Evolutionary conservation across 176 grass and related monocot species (phyloP).

Genomic region (Elymus sibiricus): DNA sequence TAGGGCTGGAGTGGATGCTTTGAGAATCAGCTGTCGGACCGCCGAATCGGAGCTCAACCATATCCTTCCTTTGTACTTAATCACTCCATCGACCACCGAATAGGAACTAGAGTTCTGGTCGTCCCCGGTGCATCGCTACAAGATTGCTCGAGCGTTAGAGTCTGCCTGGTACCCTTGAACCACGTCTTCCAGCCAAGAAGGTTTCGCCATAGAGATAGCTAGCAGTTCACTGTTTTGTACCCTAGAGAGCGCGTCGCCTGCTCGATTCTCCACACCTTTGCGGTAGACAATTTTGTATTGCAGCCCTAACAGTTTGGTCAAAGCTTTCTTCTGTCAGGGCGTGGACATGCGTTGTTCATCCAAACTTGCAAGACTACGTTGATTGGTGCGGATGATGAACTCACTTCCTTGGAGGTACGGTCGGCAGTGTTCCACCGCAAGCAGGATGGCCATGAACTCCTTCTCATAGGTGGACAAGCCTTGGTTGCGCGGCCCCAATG

Average conservation of each 20-base stretch:
- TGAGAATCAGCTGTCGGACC: not conserved
- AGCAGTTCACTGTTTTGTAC: not conserved
- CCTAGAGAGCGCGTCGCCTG: not conserved
- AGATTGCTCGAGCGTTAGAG: too few species aligned
- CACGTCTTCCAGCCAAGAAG: too few species aligned
- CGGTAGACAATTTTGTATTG: not conserved
- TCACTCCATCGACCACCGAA: not conserved
- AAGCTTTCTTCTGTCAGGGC: not conserved
- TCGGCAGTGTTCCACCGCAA: not conserved
- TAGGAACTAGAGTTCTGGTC: not conserved
- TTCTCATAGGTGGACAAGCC: too few species aligned
- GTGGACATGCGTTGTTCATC: not conserved
- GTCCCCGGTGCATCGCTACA: too few species aligned
- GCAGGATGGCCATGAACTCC: not conserved
- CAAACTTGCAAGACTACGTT: not conserved
- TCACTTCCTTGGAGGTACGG: not conserved
- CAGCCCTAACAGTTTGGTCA: not conserved
- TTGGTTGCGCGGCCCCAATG: not conserved
- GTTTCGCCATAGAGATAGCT: too few species aligned
- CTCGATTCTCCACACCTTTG: not conserved
- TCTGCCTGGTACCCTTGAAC: too few species aligned
- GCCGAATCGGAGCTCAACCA: not conserved
- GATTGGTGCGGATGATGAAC: not conserved
- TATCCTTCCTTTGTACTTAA: not conserved
- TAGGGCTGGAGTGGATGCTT: not conserved